Percentiles rank a stretch among this genome's conserved stretches.
Evolutionary conservation across 768 basidiomycete species (phyloP).

Genomic region (Tricholoma flavovirens): DNA sequence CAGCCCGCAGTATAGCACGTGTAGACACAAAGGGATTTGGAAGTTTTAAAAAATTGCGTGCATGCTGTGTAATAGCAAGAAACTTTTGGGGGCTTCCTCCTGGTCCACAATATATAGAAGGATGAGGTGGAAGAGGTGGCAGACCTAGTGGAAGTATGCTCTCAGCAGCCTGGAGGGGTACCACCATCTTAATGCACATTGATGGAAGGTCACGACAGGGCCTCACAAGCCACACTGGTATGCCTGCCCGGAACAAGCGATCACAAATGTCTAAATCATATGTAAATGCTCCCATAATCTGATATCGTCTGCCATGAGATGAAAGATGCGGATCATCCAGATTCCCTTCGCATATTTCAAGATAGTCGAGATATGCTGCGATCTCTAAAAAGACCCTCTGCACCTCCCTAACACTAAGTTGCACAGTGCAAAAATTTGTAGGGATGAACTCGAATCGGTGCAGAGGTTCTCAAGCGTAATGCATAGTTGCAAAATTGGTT

Average conservation of each 20-base stretch:
- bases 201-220: not conserved
- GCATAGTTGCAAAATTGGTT: too few species aligned
- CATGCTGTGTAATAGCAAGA: not conserved
- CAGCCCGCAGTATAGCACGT: not conserved
- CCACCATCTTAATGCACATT: too few species aligned
- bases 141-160: not conserved
- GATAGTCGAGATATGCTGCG: too few species aligned
- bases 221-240: not conserved
- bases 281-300: slow-evolving; percentile 4
- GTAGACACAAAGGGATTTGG: not conserved
- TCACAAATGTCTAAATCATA: not conserved
- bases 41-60: not conserved
- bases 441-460: too few species aligned
- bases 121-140: not conserved
- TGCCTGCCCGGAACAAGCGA: not conserved
- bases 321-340: too few species aligned
- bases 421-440: too few species aligned
- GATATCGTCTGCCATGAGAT: too few species aligned
- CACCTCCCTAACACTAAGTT: too few species aligned
- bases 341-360: too few species aligned
- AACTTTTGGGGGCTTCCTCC: not conserved
- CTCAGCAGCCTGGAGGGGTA: too few species aligned
- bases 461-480: too few species aligned
- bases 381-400: too few species aligned
- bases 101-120: not conserved